Evolutionary conservation across 1,284 basidiomycete species (phyloP).

Genomic region (Meira miltonrushii): DNA sequence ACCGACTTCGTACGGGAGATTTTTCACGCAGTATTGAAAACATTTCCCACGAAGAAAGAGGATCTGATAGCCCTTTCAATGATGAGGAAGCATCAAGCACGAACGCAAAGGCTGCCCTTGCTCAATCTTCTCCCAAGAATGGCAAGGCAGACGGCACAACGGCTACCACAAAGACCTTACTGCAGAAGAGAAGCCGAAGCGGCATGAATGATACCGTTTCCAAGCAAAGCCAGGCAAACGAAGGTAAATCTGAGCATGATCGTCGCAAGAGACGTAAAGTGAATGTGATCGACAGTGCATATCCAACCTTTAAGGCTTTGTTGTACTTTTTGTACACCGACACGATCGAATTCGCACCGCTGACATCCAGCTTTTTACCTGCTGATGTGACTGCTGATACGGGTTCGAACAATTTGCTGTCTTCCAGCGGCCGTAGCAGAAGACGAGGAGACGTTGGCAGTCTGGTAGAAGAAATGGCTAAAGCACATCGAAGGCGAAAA

Average conservation of each 20-base stretch:
- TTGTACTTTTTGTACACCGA: conserved; percentile 84
- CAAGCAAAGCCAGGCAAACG: not conserved
- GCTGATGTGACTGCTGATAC: conserved; percentile 14
- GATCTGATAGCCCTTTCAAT: too few relatives aligned
- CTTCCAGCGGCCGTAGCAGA: not conserved
- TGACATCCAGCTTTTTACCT: conserved; percentile 62
- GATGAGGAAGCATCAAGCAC: too few relatives aligned
- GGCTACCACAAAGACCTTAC: not conserved
- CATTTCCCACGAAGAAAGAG: too few relatives aligned
- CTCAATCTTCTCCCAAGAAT: not conserved
- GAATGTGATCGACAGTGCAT: conserved; percentile 70
- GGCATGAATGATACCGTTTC: not conserved
- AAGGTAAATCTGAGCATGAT: not conserved
- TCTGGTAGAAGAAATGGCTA: conserved; percentile 16
- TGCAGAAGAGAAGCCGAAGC: not conserved
- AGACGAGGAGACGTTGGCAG: not conserved
- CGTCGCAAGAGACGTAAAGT: conserved; percentile 11
- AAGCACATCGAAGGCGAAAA: conserved; percentile 24
- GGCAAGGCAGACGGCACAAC: not conserved
- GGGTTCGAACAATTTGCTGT: not conserved
- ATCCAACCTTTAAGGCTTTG: conserved; percentile 73
- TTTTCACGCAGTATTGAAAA: too few relatives aligned
- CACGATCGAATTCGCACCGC: conserved; percentile 72
- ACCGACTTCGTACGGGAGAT: too few relatives aligned
- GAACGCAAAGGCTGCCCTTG: too few relatives aligned